Conservation (phyloP, 768 basidiomycete species). For the Mycena vulgaris region DNA sequence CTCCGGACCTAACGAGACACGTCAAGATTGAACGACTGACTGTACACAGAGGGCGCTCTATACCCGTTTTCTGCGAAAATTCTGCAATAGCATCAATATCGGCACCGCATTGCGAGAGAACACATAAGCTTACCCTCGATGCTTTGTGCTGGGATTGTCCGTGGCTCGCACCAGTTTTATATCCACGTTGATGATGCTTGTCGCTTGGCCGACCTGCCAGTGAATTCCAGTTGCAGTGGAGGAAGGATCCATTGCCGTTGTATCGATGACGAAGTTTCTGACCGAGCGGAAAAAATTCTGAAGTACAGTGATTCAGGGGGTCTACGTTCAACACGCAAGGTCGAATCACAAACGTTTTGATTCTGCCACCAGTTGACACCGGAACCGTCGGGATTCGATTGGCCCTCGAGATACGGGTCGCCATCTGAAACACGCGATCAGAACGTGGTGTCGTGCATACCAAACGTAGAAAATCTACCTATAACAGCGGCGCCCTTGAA, state of each 20-base stretch:
- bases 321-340: too few species aligned
- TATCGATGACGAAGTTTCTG: slow-evolving; percentile 62
- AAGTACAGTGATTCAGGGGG: background rate
- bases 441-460: too few species aligned
- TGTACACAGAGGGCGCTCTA: too few species aligned
- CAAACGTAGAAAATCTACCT: too few species aligned
- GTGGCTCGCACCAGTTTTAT: slow-evolving; percentile 33
- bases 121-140: slow-evolving; percentile 54
- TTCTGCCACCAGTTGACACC: slow-evolving; percentile 33
- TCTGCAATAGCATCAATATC: too few species aligned
- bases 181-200: slow-evolving; percentile 58
- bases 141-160: slow-evolving; percentile 46
- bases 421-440: slow-evolving; percentile 10
- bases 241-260: slow-evolving; percentile 50
- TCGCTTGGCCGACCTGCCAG: slow-evolving; percentile 65
- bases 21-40: too few species aligned
- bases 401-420: slow-evolving; percentile 25
- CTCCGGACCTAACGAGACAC: too few species aligned
- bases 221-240: slow-evolving; percentile 56
- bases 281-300: slow-evolving; percentile 54
- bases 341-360: slow-evolving; percentile 19
- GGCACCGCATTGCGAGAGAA: too few species aligned
- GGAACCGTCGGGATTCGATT: slow-evolving; percentile 9
- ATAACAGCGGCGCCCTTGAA: slow-evolving; percentile 53
- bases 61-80: too few species aligned